These are phyloP conservation scores for Fonsecaea nubica DNA, from an alignment of 2,329 filamentous ascomycete genomes.

Conservation along the genomic window DNA sequence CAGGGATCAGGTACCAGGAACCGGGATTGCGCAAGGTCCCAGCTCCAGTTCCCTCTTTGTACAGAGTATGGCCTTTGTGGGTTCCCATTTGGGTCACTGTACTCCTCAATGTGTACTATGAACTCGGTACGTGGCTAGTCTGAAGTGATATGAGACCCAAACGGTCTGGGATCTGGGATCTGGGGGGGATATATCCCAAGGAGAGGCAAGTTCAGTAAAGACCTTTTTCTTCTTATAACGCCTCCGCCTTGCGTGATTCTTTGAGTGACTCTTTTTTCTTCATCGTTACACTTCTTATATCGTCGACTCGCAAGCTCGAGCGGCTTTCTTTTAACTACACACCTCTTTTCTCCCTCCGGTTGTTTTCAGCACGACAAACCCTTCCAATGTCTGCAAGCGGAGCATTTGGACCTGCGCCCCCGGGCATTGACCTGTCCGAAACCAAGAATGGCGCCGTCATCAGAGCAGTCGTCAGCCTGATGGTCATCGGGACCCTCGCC, in stretches of 20 bases:
- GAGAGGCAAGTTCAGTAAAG: slow-evolving; percentile 17
- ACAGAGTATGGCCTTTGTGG: slow-evolving; percentile 17
- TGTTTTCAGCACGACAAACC: slow-evolving; percentile 12
- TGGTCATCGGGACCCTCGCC: slow-evolving; percentile 16
- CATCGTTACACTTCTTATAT: slow-evolving; percentile 15
- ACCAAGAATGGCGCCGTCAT: slow-evolving; percentile 13
- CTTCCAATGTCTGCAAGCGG: slow-evolving; percentile 21
- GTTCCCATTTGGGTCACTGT: slow-evolving; percentile 16
- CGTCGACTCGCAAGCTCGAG: slow-evolving; percentile 21
- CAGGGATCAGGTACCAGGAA: slow-evolving; percentile 16
- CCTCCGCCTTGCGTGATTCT: slow-evolving; percentile 12
- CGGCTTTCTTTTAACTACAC: slow-evolving; percentile 14
- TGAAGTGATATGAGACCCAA: slow-evolving; percentile 19
- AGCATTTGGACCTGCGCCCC: slow-evolving; percentile 15
- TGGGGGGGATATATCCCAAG: slow-evolving; percentile 8
- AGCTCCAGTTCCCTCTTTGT: slow-evolving; percentile 17
- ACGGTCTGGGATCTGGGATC: slow-evolving; percentile 17
- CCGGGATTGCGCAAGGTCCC: slow-evolving; percentile 17
- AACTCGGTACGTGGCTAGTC: slow-evolving; percentile 15
- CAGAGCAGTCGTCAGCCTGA: slow-evolving; percentile 17
- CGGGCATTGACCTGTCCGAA: slow-evolving; percentile 17
- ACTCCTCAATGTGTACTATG: slow-evolving; percentile 17
- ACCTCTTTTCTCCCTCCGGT: slow-evolving; percentile 11
- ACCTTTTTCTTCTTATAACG: slow-evolving; percentile 7
- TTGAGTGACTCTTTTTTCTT: slow-evolving; percentile 14